Evolutionary conservation across 768 basidiomycete genomes (phyloP), one percentile per base, ranked within the genome.

Genomic region (Filobasidium floriforme): DNA sequence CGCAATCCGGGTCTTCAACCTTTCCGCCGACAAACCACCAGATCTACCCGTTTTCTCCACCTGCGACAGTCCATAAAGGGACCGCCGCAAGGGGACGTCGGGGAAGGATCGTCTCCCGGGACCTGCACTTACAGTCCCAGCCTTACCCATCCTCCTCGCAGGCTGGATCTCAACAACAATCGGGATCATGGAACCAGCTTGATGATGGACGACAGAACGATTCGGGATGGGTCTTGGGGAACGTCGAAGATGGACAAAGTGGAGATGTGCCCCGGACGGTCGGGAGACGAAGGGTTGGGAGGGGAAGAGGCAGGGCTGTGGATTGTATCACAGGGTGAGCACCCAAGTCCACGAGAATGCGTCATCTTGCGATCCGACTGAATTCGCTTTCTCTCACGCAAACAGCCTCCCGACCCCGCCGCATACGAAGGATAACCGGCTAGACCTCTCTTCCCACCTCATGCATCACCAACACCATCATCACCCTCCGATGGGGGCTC

Each of bases 251-350:
- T 57, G 54, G 5, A 7, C 18, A 24, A n/a, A 57, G 26, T 14
- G 15, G 54, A 24, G 54, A 57, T 26, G 54, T 15, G 24, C n/a
- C 54, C 6, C 14, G 22, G 26, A 57, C 54, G 22, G 54, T 22
- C 12, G 54, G 29, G 6, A 22, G 54, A 15, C 54, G 29, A 7
- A 57, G 54, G 32, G 32, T 37, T 9, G 32, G 32, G 32, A 37
- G 32, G 9, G 32, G 9, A 26, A 22, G 54, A 57, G 54, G 54
- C 15, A 22, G 54, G 26, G 54, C 54, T 5, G n/a, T 57, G 7
- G 54, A 57, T 57, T 26, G 54, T 28, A 57, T 57, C n/a, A 57
- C 12, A 9, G 22, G 54, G 54, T 57, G 12, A 57, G 54, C 26
- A 15, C 26, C 14, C 3, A 19, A 28, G 2, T 19, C 24, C 54